Conservation (phyloP, 2,329 filamentous ascomycete species). For the Proliferodiscus dingleyae region DNA sequence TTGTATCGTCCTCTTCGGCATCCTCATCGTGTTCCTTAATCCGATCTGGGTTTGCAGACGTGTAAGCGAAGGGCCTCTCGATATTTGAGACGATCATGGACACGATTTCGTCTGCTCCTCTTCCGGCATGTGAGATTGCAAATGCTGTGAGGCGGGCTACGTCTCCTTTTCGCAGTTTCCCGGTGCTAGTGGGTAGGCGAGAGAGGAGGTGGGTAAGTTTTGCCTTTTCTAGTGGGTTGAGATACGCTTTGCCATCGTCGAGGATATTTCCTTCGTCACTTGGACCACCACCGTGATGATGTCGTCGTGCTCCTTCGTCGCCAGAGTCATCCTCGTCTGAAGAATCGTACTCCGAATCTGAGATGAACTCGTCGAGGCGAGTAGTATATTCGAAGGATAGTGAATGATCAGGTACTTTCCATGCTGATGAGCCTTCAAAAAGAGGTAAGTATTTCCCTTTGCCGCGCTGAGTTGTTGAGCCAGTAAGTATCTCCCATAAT, state of each 20-base stretch:
- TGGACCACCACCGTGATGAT: slow-evolving; percentile 40
- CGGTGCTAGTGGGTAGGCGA: slow-evolving; percentile 70
- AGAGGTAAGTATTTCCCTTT: slow-evolving; percentile 56
- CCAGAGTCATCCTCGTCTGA: slow-evolving; percentile 75
- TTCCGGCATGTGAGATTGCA: slow-evolving; percentile 79
- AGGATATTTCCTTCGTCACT: slow-evolving; percentile 26
- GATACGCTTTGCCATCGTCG: slow-evolving; percentile 46
- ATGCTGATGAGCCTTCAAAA: slow-evolving; percentile 73
- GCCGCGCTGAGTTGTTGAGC: slow-evolving; percentile 43
- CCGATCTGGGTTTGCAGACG: slow-evolving; percentile 60
- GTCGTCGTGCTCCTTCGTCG: slow-evolving; percentile 38
- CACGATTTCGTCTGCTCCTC: slow-evolving; percentile 87
- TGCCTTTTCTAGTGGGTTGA: slow-evolving; percentile 79
- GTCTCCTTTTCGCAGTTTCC: slow-evolving; percentile 75
- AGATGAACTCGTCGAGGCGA: slow-evolving; percentile 71
- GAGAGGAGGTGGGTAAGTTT: slow-evolving; percentile 81
- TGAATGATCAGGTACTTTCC: slow-evolving; percentile 68
- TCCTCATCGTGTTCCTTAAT: slow-evolving; percentile 36
- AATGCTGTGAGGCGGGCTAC: slow-evolving; percentile 83
- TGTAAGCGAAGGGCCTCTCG: slow-evolving; percentile 68
- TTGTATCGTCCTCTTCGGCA: slow-evolving; percentile 53
- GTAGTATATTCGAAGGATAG: slow-evolving; percentile 81
- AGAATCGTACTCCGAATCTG: slow-evolving; percentile 80
- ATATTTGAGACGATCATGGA: slow-evolving; percentile 82
- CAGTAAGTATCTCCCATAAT: slow-evolving; percentile 80